Evolutionary conservation across 805 yeast genomes (phyloP).

Genomic region (Hanseniaspora lachancei): DNA sequence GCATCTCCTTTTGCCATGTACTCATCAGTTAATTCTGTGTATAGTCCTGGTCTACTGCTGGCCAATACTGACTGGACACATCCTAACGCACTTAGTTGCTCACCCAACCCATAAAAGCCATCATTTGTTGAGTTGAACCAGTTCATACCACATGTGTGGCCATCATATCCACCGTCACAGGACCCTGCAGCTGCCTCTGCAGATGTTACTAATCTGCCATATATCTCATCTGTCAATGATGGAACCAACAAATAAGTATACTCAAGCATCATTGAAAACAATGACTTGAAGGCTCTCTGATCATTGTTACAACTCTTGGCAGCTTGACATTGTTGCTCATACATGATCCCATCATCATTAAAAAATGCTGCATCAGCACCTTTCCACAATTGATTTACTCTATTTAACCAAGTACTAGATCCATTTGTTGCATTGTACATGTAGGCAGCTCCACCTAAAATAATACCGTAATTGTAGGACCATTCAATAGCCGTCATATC

Average conservation of each 20-base stretch:
- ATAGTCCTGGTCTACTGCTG: constrained; percentile 38
- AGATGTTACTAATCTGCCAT: constrained; percentile 32
- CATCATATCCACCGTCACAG: constrained; percentile 63
- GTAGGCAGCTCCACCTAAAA: constrained; percentile 62
- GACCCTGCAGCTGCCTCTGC: constrained; percentile 59
- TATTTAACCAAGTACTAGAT: constrained; percentile 35
- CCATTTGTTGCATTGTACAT: constrained; percentile 56
- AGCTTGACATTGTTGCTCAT: constrained; percentile 48
- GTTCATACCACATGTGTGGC: constrained; percentile 60
- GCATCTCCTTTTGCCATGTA: constrained; percentile 46
- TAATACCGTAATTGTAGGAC: constrained; percentile 74
- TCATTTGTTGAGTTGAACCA: constrained; percentile 54
- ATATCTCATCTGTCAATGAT: constrained; percentile 31
- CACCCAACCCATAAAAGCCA: constrained; percentile 59
- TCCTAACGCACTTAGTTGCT: constrained; percentile 63
- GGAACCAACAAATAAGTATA: constrained; percentile 45
- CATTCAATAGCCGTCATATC: constrained; percentile 45
- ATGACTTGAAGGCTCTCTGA: constrained; percentile 61
- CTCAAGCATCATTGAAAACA: constrained; percentile 51
- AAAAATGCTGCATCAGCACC: constrained; percentile 41
- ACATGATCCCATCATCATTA: constrained; percentile 36
- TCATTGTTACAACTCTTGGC: constrained; percentile 50
- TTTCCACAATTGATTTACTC: constrained; percentile 33
- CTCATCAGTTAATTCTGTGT: constrained; percentile 34
- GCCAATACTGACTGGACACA: constrained; percentile 40